A percentile compares a stretch with the other conserved stretches of the same genome.
These are phyloP conservation scores for Coemansia sp. DNA, from an alignment of 192 early-diverging fungal genomes.

Conservation along the genomic window DNA sequence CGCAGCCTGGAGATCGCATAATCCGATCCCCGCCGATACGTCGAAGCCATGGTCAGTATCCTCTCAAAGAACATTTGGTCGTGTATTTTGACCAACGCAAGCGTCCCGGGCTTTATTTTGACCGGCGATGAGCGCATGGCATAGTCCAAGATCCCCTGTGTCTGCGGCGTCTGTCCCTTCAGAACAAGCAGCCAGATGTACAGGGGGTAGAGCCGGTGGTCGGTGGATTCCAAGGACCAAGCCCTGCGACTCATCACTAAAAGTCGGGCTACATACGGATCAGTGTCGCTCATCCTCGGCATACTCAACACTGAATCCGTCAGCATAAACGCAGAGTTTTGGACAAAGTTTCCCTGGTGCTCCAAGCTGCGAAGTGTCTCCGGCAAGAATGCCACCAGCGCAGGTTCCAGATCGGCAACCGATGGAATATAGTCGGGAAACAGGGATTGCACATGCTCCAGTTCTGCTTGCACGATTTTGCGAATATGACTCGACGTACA, in stretches of 20 bases:
- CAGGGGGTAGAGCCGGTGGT: constrained; percentile 31
- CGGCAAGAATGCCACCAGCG: constrained; percentile 24
- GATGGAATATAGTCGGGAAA: constrained; percentile 21
- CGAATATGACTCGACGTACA: background rate
- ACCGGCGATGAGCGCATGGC: constrained; percentile 7
- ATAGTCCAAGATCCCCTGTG: background rate
- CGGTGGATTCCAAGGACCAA: background rate
- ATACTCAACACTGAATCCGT: constrained; percentile 24
- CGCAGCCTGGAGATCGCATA: constrained; percentile 10
- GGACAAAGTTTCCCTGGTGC: constrained; percentile 23
- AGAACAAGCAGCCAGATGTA: constrained; percentile 22
- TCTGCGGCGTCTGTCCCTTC: constrained; percentile 9
- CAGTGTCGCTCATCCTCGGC: background rate
- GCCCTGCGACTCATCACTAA: constrained; percentile 3
- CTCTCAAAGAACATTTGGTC: constrained; percentile 17
- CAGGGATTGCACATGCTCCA: constrained; percentile 7
- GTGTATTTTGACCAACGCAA: constrained; percentile 24
- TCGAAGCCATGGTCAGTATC: constrained; percentile 19
- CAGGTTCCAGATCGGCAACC: constrained; percentile 32
- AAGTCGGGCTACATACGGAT: background rate
- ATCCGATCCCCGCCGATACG: constrained; percentile 12
- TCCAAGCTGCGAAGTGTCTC: constrained; percentile 6
- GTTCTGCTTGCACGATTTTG: constrained; percentile 5
- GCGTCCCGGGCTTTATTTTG: constrained; percentile 13
- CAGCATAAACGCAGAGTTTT: constrained; percentile 32